Evolutionary conservation across 108 stramenopile species (phyloP), one percentile per base, ranked within the genome.

Genomic region (Stephanodiscus triporus): DNA sequence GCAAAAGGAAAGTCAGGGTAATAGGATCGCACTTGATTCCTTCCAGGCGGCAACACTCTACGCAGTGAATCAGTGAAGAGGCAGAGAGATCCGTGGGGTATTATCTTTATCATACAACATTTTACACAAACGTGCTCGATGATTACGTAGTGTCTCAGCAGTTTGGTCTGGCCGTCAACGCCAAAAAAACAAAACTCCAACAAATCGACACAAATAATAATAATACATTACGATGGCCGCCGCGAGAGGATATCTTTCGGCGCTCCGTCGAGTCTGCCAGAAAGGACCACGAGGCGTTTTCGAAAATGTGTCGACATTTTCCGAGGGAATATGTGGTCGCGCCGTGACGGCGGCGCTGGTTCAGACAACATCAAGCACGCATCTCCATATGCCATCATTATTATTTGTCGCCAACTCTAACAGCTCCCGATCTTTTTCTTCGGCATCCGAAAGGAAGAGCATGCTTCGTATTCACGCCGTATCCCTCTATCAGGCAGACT

Each of bases 381-480:
- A 53, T 22, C 42, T 34, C 48, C 30, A 24, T 58, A 34, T 45
- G 62, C n/a, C 29, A 34, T 32, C 70, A 16, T n/a, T 70, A 54
- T 13, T 70, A 23, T 40, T 19, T 19, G 42, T 60, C 62, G 2
- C 27, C 63, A 29, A 0, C 13, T 10, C 43, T 47, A 27, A 23
- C 45, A 64, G 30, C 63, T 45, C 43, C 30, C 71, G 71, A 49
- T 26, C 37, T 60, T 72, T 72, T 60, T 76, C 70, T 63, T 72
- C 70, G 61, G 40, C 37, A 34, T 45, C 75, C 29, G 59, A 75
- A 8, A 76, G 36, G 45, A 73, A 71, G 30, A 43, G 51, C 42
- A 50, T 60, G 66, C 73, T 88, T 66, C 87, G 94, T 22, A 84
- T 84, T 8, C 88, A 92, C 51, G 90, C 87, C 20, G 87, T 95